Base-by-base conservation (phyloP, 345 rosid genomes). In the Gossypium raimondii region DNA sequence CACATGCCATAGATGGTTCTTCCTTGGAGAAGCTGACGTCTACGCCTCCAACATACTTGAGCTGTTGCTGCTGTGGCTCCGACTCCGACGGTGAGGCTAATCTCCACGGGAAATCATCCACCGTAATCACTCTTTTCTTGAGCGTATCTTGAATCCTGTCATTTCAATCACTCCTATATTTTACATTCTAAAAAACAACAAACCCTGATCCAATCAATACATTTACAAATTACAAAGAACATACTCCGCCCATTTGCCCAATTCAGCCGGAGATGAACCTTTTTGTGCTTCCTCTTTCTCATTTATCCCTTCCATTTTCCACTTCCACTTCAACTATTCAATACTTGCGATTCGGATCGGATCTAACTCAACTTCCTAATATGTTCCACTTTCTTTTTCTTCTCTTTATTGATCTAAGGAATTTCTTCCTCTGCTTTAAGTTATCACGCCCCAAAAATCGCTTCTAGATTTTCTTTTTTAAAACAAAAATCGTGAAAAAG, bases 31-130 rank as follows among this genome's bases (percentile, higher is more conserved):
- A 93, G 87, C 96, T 93, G 78, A 94, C 82, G 74, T 95, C 99
- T 3, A 90, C 97, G 41, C 99, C 98, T 14, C 96, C 98, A n/a
- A 94, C 86, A 80, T 86, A 91, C 84, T 77, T 89, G 79, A 93
- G 83, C 52, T 79, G 83, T 25, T 73, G 73, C 71, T 72, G 80
- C 22, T 76, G 44, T 11, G 50, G 18, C 6, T 67, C 6, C 24
- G 66, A 9, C 3, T 55, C 11, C 20, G 20, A 24, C 29, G 12
- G 38, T 3, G 62, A 44, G 43, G 84, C 80, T 60, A 86, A 62
- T 60, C 70, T 84, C 97, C 97, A 92, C 10, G 88, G 13, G 81
- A 94, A 89, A 77, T 90, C 89, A 82, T 90, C 92, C 78, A 76
- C 85, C 22, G 72, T 76, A 78, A 88, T 78, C 85, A 94, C 75